Base-by-base conservation (phyloP, 2,329 filamentous ascomycete species). In the Fusarium incarnatum region DNA sequence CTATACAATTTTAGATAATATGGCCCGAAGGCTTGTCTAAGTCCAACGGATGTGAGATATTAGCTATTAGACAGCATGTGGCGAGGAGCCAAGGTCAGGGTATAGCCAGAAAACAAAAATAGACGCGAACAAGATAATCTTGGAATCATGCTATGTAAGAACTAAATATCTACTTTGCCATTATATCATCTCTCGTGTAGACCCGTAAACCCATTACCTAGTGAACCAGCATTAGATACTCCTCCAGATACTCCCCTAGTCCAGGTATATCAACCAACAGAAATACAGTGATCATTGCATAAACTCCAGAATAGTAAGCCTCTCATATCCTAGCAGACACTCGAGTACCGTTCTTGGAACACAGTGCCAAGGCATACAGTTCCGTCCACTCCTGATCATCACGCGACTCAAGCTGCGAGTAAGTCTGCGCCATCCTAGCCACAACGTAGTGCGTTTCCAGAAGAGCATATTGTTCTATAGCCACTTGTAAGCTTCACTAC, bases 401-500 rank as follows among this genome's bases (percentile, higher is more conserved):
- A 13, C 57, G 57, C 22, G 77, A 76, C 41, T 75, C 64, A 37
- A 81, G 70, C 6, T 56, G 52, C 40, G 62, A 68, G 57, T 77
- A 81, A 8, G 72, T 76, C 70, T 81, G 79, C 20, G 72, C 76
- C 72, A 81, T 76, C 45, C 79, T 75, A 18, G 78, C 77, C 16
- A 80, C 75, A 23, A 81, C 50, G 16, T 78, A 81, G 12, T 78
- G 73, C 6, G 77, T 72, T 66, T 81, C 79, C 6, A 78, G 54
- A 15, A 81, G 69, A 12, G 79, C 79, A 28, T 80, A 76, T 53
- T 80, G 79, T 56, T 80, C 79, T 81, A 44, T 46, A 20, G 27
- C 15, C 4, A 10, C 9, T 6, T 6, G 53, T 75, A 42, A 75
- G 70, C 22, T n/a, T 6, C 28, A 48, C 18, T 27, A n/a, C 12